These are phyloP conservation scores for Candida manassasensis DNA, from an alignment of 805 yeast species.

Conservation along the genomic window DNA sequence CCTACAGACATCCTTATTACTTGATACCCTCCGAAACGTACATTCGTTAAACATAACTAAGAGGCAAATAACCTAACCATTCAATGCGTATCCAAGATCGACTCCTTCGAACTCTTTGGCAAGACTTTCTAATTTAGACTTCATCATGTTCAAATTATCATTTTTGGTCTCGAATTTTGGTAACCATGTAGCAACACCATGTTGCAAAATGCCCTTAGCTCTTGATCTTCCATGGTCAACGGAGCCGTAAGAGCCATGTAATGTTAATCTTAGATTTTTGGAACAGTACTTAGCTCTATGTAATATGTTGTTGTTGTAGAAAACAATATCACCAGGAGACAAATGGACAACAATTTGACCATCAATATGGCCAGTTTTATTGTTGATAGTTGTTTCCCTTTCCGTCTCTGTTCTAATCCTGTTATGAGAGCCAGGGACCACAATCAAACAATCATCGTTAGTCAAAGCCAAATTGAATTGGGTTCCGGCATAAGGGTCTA, in stretches of 20 bases:
- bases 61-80: slow-evolving; percentile 22
- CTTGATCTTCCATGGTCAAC: slow-evolving; percentile 35
- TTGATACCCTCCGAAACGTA: too few relatives aligned
- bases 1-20: too few relatives aligned
- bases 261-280: slow-evolving; percentile 35
- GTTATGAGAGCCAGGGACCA: slow-evolving; percentile 44
- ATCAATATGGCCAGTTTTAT: slow-evolving; percentile 28
- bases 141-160: slow-evolving; percentile 24
- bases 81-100: slow-evolving; percentile 35
- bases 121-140: slow-evolving; percentile 23
- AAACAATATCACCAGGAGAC: slow-evolving; percentile 47
- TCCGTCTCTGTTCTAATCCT: slow-evolving; percentile 43
- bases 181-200: slow-evolving; percentile 48
- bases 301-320: slow-evolving; percentile 46
- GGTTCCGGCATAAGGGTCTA: slow-evolving; percentile 42
- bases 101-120: slow-evolving; percentile 28
- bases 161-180: slow-evolving; percentile 28
- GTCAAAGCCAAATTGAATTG: slow-evolving; percentile 49
- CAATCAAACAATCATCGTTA: slow-evolving; percentile 43
- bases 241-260: slow-evolving; percentile 51
- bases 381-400: slow-evolving; percentile 33
- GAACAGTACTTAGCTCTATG: slow-evolving; percentile 44
- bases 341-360: slow-evolving; percentile 39
- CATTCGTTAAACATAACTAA: too few relatives aligned
- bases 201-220: slow-evolving; percentile 50